Base-by-base conservation (phyloP, 2,329 filamentous ascomycete species). In the Xylaria sp. region DNA sequence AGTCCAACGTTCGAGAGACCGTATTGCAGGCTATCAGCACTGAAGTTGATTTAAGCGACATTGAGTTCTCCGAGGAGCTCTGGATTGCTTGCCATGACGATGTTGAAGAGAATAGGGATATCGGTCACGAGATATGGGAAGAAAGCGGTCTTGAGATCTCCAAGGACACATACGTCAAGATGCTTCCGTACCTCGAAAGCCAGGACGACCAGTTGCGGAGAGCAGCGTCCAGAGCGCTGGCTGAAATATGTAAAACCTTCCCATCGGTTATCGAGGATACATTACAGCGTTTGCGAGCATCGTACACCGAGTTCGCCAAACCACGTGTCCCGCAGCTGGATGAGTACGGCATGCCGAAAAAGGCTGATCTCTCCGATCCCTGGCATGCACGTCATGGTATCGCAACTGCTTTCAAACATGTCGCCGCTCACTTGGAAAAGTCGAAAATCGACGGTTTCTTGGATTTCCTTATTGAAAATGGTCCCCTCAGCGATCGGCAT, bases 61-160 rank as follows among this genome's bases (percentile, higher is more conserved):
- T 92, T 39, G 83, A 87, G 35, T 94, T 92, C 69, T 94, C 89
- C 2, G 88, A 94, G 62, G 90, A 97, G 71, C 89, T 99, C 19
- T 99, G 92, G 92, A 81, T 99, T 48, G 90, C 90, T 49, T 93
- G 87, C 69, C 92, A 99, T 69, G 94, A 99, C 65, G 91, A 96
- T 67, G 85, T 91, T 18, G 85, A 89, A 49, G 92, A 97, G 72
- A 97, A 97, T 68, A 83, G 82, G 7, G 90, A 92, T 51, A 79
- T 96, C 56, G 93, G 90, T 5, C 83, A 81, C 55, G 90, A 93
- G 10, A 96, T 99, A 42, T 99, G 94, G 94, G 91, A 96, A 69
- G 94, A 97, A 70, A 96, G 93, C 71, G 88, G 85, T 6, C 88
- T 97, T 62, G 77, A 88, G 61, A 76, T 93, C 10, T 82, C 84